These are phyloP conservation scores for Tetrapyrgos nigripes DNA, from an alignment of 1,284 basidiomycete genomes.

Conservation along the genomic window DNA sequence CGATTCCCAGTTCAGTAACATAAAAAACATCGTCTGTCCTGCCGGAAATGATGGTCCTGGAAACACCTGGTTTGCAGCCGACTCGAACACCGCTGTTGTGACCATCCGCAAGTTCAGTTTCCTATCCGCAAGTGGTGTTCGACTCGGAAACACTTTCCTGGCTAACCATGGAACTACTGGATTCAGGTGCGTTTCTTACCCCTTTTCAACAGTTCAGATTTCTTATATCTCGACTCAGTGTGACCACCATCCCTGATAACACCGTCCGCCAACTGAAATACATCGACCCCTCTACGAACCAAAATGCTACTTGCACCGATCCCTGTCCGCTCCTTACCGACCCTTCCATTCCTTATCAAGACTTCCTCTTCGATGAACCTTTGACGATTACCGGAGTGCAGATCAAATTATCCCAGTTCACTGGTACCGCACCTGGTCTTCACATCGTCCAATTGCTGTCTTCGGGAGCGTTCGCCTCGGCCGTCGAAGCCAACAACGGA, in stretches of 20 bases:
- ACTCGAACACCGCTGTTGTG: slow-evolving; percentile 73
- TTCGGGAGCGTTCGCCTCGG: slow-evolving; percentile 86
- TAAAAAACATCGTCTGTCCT: slow-evolving; percentile 86
- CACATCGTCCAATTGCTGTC: slow-evolving; percentile 92
- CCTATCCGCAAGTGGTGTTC: slow-evolving; percentile 78
- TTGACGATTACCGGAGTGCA: slow-evolving; percentile 82
- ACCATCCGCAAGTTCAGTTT: slow-evolving; percentile 79
- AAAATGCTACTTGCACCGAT: slow-evolving; percentile 74
- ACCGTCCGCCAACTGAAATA: slow-evolving; percentile 78
- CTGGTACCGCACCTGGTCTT: slow-evolving; percentile 81
- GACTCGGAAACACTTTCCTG: slow-evolving; percentile 91
- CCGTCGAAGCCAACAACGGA: slow-evolving; percentile 64
- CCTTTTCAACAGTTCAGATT: not conserved
- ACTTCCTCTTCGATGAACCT: slow-evolving; percentile 80
- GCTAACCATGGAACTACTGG: slow-evolving; percentile 80
- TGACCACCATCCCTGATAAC: slow-evolving; percentile 91
- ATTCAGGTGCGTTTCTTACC: slow-evolving; percentile 70
- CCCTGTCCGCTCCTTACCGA: slow-evolving; percentile 81
- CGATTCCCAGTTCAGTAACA: slow-evolving; percentile 69
- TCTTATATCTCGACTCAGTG: slow-evolving; percentile 46
- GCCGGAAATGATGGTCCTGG: slow-evolving; percentile 78
- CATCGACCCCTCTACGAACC: slow-evolving; percentile 76
- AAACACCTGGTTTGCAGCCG: slow-evolving; percentile 85
- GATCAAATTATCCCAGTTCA: slow-evolving; percentile 80
- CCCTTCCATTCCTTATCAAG: slow-evolving; percentile 82